These are phyloP conservation scores for Margaritispora aquatica DNA, from an alignment of 495 filamentous ascomycete species.

Conservation along the genomic window DNA sequence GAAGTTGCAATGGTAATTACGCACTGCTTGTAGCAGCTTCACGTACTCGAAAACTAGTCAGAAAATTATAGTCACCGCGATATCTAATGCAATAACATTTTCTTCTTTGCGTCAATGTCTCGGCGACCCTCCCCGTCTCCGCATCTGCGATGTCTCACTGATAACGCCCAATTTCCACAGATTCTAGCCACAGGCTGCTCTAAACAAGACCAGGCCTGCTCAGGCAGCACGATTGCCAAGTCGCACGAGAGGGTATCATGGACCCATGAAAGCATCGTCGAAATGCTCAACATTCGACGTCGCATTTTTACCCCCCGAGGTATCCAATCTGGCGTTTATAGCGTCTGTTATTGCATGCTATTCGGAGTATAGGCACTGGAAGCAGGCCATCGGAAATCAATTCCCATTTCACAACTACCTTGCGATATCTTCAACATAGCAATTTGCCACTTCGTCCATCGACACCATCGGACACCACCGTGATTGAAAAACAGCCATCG, in stretches of 20 bases:
- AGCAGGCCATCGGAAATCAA: neutral
- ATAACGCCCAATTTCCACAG: neutral
- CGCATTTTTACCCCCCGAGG: too few relatives aligned
- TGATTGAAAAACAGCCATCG: too few relatives aligned
- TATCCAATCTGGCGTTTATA: too few relatives aligned
- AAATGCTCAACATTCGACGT: neutral
- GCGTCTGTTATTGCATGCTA: neutral
- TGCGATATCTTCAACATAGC: neutral
- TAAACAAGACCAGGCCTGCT: conserved; percentile 5
- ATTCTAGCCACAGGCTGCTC: conserved; percentile 15
- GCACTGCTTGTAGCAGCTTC: too few relatives aligned
- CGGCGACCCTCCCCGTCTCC: neutral
- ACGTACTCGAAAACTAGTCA: too few relatives aligned
- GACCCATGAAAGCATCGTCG: too few relatives aligned
- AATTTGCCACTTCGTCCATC: neutral
- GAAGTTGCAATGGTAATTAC: too few relatives aligned
- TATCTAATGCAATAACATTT: too few relatives aligned
- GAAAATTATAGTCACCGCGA: too few relatives aligned
- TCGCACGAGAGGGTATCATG: too few relatives aligned
- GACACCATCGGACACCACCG: neutral
- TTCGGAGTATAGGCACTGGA: neutral
- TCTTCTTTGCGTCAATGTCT: neutral
- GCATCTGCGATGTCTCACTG: neutral
- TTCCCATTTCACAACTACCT: neutral
- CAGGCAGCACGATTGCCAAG: too few relatives aligned